Base-by-base conservation (phyloP, 352 stramenopile genomes). In the Globisporangium paroecandrum region DNA sequence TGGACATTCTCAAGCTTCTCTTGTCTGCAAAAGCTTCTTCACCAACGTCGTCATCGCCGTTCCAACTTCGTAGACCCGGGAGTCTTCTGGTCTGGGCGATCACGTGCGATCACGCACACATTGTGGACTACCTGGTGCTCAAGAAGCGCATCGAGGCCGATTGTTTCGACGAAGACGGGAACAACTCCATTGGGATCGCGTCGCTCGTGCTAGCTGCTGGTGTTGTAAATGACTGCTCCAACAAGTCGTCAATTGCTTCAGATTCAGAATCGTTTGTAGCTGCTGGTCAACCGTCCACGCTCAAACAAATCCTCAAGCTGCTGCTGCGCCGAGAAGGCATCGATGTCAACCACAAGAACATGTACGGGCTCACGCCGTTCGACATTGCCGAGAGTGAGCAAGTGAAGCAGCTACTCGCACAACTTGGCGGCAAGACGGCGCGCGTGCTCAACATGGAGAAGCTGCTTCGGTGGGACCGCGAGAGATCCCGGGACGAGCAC, bases 321-420 rank as follows among this genome's bases (percentile, higher is more conserved):
- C 53, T 77, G 55, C 60, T 77, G 4, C 69, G 70, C 0, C 62
- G 57, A 15, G 74, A 79, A 0, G 58, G 38, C 13, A 75, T 83
- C 29, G 82, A 91, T 46, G 76, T 93, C 58, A 87, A 91, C 62
- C 82, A 90, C 74, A 90, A 86, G 57, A 91, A 91, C 72, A 82
- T 82, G 68, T 71, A 80, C 58, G 83, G 83, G 1, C 81, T 91
- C 53, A 89, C 82, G 4, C 73, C 83, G 1, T 78, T 80, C 27
- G 83, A 93, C 51, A 72, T 83, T 4, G 80, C 82, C 1, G 77
- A 89, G 60, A 77, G 76, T 10, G 36, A 69, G 3, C 64, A 75
- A 10, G 70, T 78, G 1, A 89, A 89, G 53, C 60, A 75, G 8
- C 38, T 90, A 49, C 69, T 93, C 0, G 62, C 67, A 8, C 62